phyloP scores from a whole-genome alignment of 129 eudicot genomes.

The Flaveria sonorensis region DNA sequence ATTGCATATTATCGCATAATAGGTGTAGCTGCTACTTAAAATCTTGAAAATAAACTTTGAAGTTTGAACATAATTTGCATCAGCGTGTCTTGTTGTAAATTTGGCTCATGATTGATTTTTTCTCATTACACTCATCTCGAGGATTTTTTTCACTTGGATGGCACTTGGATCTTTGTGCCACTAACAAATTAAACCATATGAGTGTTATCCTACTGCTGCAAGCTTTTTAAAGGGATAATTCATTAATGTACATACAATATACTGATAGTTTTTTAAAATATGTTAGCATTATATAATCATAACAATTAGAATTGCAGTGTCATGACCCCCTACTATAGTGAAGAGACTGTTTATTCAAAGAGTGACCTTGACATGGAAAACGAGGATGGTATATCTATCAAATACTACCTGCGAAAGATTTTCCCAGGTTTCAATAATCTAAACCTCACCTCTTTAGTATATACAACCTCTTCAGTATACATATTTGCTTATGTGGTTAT shows the following conservation, averaged over 20 bases:
- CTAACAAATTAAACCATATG: neutral
- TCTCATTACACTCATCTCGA: neutral
- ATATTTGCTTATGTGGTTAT: constrained; percentile 19
- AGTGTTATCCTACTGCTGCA: neutral
- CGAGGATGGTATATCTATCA: constrained; percentile 93
- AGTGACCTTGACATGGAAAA: constrained; percentile 95
- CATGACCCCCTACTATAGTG: constrained; percentile 96
- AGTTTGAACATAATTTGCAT: constrained; percentile 11
- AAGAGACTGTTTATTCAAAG: constrained; percentile 91
- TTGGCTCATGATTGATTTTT: neutral
- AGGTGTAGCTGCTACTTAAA: constrained; percentile 19
- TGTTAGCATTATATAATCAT: constrained; percentile 19
- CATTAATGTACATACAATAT: neutral
- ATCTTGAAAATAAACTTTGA: constrained; percentile 2
- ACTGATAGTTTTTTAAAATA: neutral
- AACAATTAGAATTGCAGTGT: constrained; percentile 64
- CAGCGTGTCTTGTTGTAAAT: constrained; percentile 13
- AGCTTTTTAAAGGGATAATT: neutral
- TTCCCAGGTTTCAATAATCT: constrained; percentile 73
- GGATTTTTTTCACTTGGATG: neutral
- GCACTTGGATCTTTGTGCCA: neutral
- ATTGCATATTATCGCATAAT: neutral
- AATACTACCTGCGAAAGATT: constrained; percentile 86
- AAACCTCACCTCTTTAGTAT: constrained; percentile 19
- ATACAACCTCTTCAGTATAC: constrained; percentile 20